Conservation (phyloP, 108 stramenopile genomes). For the Stephanodiscus minutulus region DNA sequence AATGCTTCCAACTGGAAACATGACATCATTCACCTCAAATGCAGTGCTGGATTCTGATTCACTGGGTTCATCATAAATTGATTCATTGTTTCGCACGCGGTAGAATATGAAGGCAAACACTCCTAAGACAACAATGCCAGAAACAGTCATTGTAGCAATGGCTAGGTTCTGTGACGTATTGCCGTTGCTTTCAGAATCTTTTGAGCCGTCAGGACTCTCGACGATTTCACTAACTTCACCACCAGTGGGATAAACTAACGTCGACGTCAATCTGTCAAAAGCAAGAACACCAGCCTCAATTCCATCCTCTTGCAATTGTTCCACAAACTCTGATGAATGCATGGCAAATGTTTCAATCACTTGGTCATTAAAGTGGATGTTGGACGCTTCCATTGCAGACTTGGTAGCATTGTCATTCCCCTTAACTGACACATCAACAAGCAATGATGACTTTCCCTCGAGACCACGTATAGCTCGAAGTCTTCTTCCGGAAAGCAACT, state of each 20-base stretch:
- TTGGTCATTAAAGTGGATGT: too few species aligned
- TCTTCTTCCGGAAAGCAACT: constrained; percentile 11
- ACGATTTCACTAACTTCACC: constrained; percentile 4
- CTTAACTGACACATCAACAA: constrained; percentile 20
- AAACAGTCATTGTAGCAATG: constrained; percentile 7
- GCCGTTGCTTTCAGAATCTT: background rate
- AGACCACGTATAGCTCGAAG: constrained; percentile 6
- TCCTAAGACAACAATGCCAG: background rate
- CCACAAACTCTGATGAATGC: constrained; percentile 11
- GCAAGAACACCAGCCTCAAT: constrained; percentile 32
- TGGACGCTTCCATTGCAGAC: constrained; percentile 5
- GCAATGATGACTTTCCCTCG: constrained; percentile 19
- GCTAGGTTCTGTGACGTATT: background rate
- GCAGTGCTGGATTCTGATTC: background rate
- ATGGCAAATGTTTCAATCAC: constrained; percentile 21
- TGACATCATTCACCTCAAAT: background rate
- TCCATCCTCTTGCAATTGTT: constrained; percentile 18
- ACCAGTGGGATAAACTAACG: constrained; percentile 4
- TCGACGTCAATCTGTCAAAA: constrained; percentile 25
- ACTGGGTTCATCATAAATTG: background rate
- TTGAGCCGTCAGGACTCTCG: background rate
- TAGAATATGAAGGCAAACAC: background rate
- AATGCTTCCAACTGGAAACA: too few species aligned
- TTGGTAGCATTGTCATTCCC: constrained; percentile 9
- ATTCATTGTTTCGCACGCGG: background rate